Conservation (phyloP, 1,139 yeast species). For the Geotrichum reessii region DNA sequence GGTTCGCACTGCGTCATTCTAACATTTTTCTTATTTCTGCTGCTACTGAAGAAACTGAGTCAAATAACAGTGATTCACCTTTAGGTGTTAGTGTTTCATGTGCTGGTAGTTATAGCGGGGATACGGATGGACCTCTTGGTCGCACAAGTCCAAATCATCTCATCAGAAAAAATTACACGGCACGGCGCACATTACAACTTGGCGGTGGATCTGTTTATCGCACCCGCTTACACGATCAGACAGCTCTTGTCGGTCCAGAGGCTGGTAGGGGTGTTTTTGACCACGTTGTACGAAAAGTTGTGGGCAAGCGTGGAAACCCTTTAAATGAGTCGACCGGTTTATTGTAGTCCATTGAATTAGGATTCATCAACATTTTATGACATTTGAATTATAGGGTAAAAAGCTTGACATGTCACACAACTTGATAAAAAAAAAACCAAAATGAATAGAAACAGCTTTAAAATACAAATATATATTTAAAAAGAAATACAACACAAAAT, state of each 20-base stretch:
- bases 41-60: background rate
- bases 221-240: constrained; percentile 4
- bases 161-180: background rate
- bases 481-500: background rate
- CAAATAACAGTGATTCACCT: background rate
- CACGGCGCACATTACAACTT: background rate
- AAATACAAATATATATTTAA: background rate
- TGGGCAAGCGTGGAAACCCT: background rate
- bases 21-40: constrained; percentile 7
- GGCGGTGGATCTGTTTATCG: constrained; percentile 6
- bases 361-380: background rate
- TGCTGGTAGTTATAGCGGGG: background rate
- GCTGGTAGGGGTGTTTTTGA: background rate
- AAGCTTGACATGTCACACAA: no score
- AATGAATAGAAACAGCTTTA: background rate
- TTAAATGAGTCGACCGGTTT: background rate
- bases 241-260: background rate
- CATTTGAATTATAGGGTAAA: background rate
- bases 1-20: constrained; percentile 24
- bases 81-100: background rate
- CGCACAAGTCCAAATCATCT: constrained; percentile 3
- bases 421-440: no score
- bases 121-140: background rate
- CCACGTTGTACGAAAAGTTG: background rate
- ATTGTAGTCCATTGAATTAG: background rate